Evolutionary conservation across 1,284 basidiomycete species (phyloP).

Genomic region (Ceratobasidium papillatum): DNA sequence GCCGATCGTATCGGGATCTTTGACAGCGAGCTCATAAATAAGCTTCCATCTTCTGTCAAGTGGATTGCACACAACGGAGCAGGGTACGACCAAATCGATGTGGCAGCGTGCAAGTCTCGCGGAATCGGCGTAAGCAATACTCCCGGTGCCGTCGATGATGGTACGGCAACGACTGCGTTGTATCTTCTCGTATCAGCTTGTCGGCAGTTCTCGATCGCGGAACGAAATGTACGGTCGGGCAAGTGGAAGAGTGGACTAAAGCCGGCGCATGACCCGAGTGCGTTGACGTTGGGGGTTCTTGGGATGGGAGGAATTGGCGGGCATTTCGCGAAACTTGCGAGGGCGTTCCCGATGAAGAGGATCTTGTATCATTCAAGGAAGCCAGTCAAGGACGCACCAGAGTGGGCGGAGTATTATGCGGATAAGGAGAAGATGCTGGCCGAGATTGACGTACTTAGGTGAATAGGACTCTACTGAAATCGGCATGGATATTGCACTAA

Average conservation of each 20-base stretch:
- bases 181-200: constrained; percentile 87
- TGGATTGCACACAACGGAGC: constrained; percentile 95
- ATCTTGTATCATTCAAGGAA: constrained; percentile 82
- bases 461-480: background rate
- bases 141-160: constrained; percentile 89
- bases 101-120: constrained; percentile 73
- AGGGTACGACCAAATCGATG: constrained; percentile 88
- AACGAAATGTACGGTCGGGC: constrained; percentile 68
- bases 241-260: constrained; percentile 65
- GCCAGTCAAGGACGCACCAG: constrained; percentile 66
- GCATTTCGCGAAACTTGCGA: constrained; percentile 71
- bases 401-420: constrained; percentile 78
- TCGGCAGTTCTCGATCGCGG: constrained; percentile 77
- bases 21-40: constrained; percentile 77
- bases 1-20: constrained; percentile 76
- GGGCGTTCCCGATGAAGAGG: constrained; percentile 83
- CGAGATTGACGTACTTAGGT: constrained; percentile 78
- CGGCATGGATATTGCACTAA: background rate
- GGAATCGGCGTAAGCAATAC: constrained; percentile 91
- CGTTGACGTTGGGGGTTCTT: constrained; percentile 82
- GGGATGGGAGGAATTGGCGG: constrained; percentile 91
- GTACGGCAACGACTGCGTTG: constrained; percentile 87
- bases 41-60: constrained; percentile 71
- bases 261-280: constrained; percentile 77
- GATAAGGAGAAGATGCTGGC: constrained; percentile 75